These are phyloP conservation scores for Pisolithus orientalis DNA, from an alignment of 768 basidiomycete species.

Conservation along the genomic window DNA sequence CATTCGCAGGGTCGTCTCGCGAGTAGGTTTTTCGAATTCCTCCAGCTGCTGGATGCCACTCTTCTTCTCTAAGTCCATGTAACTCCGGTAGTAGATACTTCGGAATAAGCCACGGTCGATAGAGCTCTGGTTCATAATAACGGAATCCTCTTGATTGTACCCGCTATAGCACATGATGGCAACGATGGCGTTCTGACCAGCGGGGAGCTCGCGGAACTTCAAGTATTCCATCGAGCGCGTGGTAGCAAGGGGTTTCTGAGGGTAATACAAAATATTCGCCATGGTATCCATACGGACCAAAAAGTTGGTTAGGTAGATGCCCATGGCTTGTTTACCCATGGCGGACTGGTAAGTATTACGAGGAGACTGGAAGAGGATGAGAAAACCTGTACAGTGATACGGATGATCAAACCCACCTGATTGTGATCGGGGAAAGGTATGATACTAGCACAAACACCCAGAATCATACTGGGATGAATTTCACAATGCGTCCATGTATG, in stretches of 20 bases:
- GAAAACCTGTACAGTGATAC: background rate
- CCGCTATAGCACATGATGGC: conserved; percentile 98
- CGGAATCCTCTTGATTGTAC: conserved; percentile 99
- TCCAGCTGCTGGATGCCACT: conserved; percentile 87
- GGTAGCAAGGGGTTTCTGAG: conserved; percentile 97
- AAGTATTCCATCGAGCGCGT: conserved; percentile 99
- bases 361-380: conserved; percentile 61
- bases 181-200: conserved; percentile 98
- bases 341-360: conserved; percentile 99
- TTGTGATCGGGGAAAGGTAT: conserved; percentile 99
- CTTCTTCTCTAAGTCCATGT: conserved; percentile 98
- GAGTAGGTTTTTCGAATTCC: conserved; percentile 93
- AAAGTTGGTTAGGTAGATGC: conserved; percentile 97
- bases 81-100: conserved; percentile 96
- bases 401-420: conserved; percentile 52
- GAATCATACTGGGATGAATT: conserved; percentile 98
- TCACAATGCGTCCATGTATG: conserved; percentile 99
- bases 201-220: conserved; percentile 96
- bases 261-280: conserved; percentile 99
- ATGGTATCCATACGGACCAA: conserved; percentile 99
- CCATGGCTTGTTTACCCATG: conserved; percentile 99
- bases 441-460: conserved; percentile 97
- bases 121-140: conserved; percentile 99
- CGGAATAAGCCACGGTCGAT: conserved; percentile 98
- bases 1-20: conserved; percentile 90